Evolutionary conservation across 2,329 filamentous ascomycete species (phyloP).

Genomic region (Talaromyces sp.): DNA sequence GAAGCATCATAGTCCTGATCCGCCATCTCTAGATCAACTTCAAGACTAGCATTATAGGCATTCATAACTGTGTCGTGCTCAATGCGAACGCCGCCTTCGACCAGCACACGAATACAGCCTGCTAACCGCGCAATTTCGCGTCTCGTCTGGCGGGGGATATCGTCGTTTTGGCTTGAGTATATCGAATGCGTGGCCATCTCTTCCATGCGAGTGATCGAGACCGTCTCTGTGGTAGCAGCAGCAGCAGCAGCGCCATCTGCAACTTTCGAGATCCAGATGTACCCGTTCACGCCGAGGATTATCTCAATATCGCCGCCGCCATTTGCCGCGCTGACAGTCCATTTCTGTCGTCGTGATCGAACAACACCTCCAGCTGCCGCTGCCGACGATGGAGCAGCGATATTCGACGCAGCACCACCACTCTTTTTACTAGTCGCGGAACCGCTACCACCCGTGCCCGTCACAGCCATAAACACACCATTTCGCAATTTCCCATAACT

Average conservation of each 20-base stretch:
- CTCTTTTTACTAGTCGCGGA: slow-evolving; percentile 44
- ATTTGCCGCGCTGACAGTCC: slow-evolving; percentile 62
- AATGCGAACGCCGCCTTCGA: slow-evolving; percentile 77
- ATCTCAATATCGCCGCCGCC: slow-evolving; percentile 68
- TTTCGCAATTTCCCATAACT: slow-evolving; percentile 96
- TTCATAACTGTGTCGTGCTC: slow-evolving; percentile 85
- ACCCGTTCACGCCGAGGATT: slow-evolving; percentile 91
- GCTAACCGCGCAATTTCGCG: slow-evolving; percentile 83
- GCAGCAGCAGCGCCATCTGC: slow-evolving; percentile 53
- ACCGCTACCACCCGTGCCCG: slow-evolving; percentile 70
- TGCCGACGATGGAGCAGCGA: slow-evolving; percentile 71
- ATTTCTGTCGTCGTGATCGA: slow-evolving; percentile 78
- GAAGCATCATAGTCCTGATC: slow-evolving; percentile 40
- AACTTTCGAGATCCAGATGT: slow-evolving; percentile 92
- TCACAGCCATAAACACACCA: slow-evolving; percentile 80
- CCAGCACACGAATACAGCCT: slow-evolving; percentile 77
- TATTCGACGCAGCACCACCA: slow-evolving; percentile 29
- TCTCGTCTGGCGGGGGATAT: slow-evolving; percentile 72
- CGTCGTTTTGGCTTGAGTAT: slow-evolving; percentile 94
- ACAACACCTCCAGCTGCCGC: slow-evolving; percentile 66
- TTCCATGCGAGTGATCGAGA: slow-evolving; percentile 77
- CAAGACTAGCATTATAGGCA: slow-evolving; percentile 78
- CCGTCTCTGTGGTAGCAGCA: slow-evolving; percentile 51
- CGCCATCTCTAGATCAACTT: slow-evolving; percentile 55
- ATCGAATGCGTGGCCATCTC: slow-evolving; percentile 81